Percentiles rank a stretch among this genome's conserved stretches.
Conservation (phyloP, 2,329 filamentous ascomycete species). For the Monascus ruber region DNA sequence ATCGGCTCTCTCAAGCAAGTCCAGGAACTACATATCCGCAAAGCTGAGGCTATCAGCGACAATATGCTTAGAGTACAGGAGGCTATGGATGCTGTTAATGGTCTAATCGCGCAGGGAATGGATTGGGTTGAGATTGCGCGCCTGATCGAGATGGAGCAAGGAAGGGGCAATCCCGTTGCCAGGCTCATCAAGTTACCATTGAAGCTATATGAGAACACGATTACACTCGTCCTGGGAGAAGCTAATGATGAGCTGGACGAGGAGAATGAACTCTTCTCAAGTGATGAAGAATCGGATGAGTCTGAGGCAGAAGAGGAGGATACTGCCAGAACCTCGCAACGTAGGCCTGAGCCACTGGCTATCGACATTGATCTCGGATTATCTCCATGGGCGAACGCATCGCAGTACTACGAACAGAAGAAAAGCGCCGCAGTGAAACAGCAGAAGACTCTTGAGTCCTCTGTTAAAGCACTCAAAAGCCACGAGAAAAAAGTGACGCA, state of each 20-base stretch:
- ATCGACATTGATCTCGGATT: conserved; percentile 78
- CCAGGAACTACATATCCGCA: conserved; percentile 73
- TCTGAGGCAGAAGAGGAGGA: conserved; percentile 19
- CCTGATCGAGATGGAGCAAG: conserved; percentile 78
- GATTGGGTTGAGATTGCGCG: conserved; percentile 90
- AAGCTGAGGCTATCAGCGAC: conserved; percentile 80
- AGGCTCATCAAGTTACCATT: conserved; percentile 76
- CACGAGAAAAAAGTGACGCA: conserved; percentile 79
- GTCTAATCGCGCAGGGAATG: conserved; percentile 86
- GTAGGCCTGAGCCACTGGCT: conserved; percentile 39
- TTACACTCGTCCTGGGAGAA: conserved; percentile 69
- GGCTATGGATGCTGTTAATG: conserved; percentile 83
- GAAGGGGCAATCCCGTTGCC: conserved; percentile 70
- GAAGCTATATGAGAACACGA: conserved; percentile 78
- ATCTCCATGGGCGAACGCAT: conserved; percentile 79
- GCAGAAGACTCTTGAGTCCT: conserved; percentile 73
- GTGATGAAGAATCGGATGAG: conserved; percentile 43
- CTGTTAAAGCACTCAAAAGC: conserved; percentile 71
- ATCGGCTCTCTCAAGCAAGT: conserved; percentile 72
- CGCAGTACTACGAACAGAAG: conserved; percentile 85
- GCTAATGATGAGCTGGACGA: conserved; percentile 53
- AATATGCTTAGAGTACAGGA: conserved; percentile 88
- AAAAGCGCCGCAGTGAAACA: conserved; percentile 75
- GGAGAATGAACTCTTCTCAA: conserved; percentile 53
- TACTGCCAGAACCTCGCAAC: conserved; percentile 11